Evolutionary conservation across 2,329 filamentous ascomycete genomes (phyloP).

Genomic region (Colletotrichum horii): DNA sequence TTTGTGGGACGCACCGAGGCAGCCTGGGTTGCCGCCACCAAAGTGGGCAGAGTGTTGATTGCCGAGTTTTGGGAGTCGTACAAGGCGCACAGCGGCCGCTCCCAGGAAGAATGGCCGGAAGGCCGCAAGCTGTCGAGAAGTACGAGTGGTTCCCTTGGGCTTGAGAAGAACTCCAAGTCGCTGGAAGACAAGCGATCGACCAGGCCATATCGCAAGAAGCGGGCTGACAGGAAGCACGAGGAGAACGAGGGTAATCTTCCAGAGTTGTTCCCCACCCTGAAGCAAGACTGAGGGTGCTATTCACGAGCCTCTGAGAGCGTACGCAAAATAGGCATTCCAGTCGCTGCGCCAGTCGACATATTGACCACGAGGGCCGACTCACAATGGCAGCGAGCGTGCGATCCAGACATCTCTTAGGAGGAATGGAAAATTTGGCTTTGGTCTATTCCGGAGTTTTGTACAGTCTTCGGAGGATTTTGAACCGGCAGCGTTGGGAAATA

Average conservation of each 20-base stretch:
- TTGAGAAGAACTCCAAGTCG: not conserved
- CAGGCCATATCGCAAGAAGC: not conserved
- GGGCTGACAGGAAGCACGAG: not conserved
- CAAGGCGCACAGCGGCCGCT: not conserved
- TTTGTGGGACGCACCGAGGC: not conserved
- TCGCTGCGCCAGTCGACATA: not conserved
- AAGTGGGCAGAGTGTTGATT: not conserved
- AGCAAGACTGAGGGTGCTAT: not conserved
- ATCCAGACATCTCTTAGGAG: not conserved
- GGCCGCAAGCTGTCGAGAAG: not conserved
- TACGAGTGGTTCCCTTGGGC: not conserved
- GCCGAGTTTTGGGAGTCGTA: not conserved
- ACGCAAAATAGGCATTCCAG: not conserved
- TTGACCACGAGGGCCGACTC: not conserved
- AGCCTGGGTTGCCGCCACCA: not conserved
- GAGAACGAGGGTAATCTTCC: not conserved
- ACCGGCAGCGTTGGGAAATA: not conserved
- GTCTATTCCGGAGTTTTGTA: not conserved
- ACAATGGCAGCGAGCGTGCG: not conserved
- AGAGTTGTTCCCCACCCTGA: not conserved
- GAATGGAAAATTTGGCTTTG: not conserved
- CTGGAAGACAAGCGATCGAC: not conserved
- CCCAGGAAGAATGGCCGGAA: not conserved
- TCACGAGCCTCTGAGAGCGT: not conserved
- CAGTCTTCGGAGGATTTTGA: not conserved